Evolutionary conservation across 331 rosid genomes (phyloP).

Genomic region (Acacia concinna): DNA sequence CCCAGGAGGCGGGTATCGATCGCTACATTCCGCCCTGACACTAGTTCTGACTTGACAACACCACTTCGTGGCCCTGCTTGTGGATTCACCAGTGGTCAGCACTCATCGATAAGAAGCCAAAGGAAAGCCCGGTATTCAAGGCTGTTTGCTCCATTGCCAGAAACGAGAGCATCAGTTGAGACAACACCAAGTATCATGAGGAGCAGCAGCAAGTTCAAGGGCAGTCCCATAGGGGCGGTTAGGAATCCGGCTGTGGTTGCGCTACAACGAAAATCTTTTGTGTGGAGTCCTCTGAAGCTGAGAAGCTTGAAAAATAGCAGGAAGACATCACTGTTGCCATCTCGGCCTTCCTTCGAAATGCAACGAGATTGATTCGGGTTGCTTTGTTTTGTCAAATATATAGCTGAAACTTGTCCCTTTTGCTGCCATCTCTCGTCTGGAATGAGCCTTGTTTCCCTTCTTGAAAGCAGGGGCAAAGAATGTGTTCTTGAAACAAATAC

Average conservation of each 20-base stretch:
- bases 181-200: conserved; percentile 67
- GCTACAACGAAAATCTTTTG: conserved; percentile 56
- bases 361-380: conserved; percentile 41
- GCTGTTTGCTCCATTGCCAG: conserved; percentile 77
- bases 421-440: conserved; percentile 41
- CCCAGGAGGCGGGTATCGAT: conserved; percentile 88
- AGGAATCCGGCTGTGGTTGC: conserved; percentile 58
- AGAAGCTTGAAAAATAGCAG: conserved; percentile 52
- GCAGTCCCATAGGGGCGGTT: conserved; percentile 67
- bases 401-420: conserved; percentile 44
- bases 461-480: not conserved
- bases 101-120: conserved; percentile 48
- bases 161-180: conserved; percentile 50
- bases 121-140: conserved; percentile 72
- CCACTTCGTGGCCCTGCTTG: conserved; percentile 69
- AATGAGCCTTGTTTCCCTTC: not conserved
- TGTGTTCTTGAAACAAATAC: not conserved
- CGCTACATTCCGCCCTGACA: conserved; percentile 62
- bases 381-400: not conserved
- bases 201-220: conserved; percentile 80
- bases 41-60: conserved; percentile 57
- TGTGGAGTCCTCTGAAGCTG: conserved; percentile 89
- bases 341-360: conserved; percentile 48
- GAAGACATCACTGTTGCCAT: conserved; percentile 58
- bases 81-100: conserved; percentile 41